These are phyloP conservation scores for Saxispiralis lemnorum DNA, from an alignment of 495 filamentous ascomycete species.

Conservation along the genomic window DNA sequence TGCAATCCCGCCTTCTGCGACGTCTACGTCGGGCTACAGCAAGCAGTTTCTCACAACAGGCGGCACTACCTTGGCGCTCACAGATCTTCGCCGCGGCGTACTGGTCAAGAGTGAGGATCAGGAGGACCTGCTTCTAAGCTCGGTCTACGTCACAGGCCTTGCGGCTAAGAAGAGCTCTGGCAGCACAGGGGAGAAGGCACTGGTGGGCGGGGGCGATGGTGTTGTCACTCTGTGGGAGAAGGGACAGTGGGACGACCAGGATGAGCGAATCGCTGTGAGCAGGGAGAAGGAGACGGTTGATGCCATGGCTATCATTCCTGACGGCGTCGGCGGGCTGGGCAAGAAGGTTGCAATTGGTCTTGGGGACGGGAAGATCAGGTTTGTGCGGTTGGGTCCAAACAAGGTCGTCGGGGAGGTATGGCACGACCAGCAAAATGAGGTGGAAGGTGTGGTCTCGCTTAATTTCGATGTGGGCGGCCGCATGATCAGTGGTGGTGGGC, in stretches of 20 bases:
- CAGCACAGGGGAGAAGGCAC: constrained; percentile 52
- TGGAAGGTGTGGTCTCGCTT: constrained; percentile 61
- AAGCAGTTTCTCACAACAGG: constrained; percentile 91
- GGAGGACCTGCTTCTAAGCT: constrained; percentile 76
- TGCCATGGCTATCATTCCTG: constrained; percentile 46
- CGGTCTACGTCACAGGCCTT: constrained; percentile 51
- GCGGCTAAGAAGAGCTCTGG: constrained; percentile 33
- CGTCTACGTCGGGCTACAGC: constrained; percentile 65
- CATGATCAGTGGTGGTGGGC: constrained; percentile 73
- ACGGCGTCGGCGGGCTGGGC: constrained; percentile 39
- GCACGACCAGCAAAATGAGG: constrained; percentile 46
- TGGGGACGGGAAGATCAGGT: constrained; percentile 47
- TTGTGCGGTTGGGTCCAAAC: constrained; percentile 40
- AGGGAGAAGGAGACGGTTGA: constrained; percentile 49
- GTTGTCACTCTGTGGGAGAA: constrained; percentile 84
- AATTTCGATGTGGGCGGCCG: constrained; percentile 68
- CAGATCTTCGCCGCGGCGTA: constrained; percentile 68
- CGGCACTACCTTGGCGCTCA: constrained; percentile 72
- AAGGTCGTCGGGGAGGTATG: constrained; percentile 40
- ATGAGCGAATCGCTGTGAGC: constrained; percentile 64
- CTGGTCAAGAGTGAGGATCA: constrained; percentile 79
- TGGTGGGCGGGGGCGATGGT: constrained; percentile 63
- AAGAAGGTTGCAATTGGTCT: constrained; percentile 59
- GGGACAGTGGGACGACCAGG: constrained; percentile 85
- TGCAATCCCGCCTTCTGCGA: constrained; percentile 56